These are phyloP conservation scores for Gardenia jasminoides DNA, from an alignment of 257 asterid genomes.

Conservation along the genomic window DNA sequence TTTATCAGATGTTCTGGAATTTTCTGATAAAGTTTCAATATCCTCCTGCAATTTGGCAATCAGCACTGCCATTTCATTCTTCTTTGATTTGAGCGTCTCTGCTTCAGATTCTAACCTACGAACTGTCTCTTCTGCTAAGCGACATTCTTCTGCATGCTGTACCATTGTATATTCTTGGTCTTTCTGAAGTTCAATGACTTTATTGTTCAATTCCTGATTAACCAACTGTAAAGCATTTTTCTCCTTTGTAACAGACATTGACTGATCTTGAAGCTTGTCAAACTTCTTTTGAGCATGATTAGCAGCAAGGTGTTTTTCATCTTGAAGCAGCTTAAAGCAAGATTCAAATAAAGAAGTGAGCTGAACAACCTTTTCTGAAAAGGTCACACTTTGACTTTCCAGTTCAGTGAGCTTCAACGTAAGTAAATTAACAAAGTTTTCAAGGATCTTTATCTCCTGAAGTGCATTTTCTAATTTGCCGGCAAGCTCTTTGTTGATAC, in stretches of 20 bases:
- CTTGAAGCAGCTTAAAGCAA: conserved; percentile 60
- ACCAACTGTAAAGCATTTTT: conserved; percentile 52
- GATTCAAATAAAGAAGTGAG: conserved; percentile 61
- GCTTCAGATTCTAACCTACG: conserved; percentile 69
- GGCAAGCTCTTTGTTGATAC: conserved; percentile 50
- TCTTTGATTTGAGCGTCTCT: conserved; percentile 56
- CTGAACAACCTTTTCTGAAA: conserved; percentile 58
- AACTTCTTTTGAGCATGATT: conserved; percentile 61
- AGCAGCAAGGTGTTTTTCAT: conserved; percentile 66
- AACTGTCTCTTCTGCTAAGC: conserved; percentile 69
- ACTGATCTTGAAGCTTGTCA: conserved; percentile 54
- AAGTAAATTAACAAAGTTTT: conserved; percentile 62
- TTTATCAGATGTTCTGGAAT: conserved; percentile 58
- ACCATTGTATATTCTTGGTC: conserved; percentile 82
- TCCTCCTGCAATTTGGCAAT: conserved; percentile 59
- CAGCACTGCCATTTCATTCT: conserved; percentile 58
- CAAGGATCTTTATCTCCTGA: conserved; percentile 60
- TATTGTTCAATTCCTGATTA: conserved; percentile 59
- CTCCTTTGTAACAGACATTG: conserved; percentile 48
- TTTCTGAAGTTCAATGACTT: conserved; percentile 75
- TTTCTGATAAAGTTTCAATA: conserved; percentile 52
- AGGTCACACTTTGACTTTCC: conserved; percentile 71
- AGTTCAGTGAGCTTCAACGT: conserved; percentile 56
- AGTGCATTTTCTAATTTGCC: conserved; percentile 54
- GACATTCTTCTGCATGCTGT: conserved; percentile 94